These are phyloP conservation scores for Trematosphaeria pertusa DNA, from an alignment of 2,329 filamentous ascomycete genomes.

Conservation along the genomic window DNA sequence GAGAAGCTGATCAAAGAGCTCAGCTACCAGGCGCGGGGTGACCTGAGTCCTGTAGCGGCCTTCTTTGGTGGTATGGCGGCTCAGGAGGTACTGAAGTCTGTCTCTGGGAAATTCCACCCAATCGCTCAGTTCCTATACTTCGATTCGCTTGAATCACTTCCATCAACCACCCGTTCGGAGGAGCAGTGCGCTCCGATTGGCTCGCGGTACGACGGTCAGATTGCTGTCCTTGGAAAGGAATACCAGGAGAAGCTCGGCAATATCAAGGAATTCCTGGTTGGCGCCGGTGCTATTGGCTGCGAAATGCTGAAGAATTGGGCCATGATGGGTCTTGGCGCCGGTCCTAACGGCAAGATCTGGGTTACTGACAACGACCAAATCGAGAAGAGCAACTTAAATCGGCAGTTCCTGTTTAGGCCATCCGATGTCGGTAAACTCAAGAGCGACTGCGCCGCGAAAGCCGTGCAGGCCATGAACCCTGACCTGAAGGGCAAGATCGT, in stretches of 20 bases:
- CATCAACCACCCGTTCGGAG: slow-evolving; percentile 76
- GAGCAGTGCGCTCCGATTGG: slow-evolving; percentile 86
- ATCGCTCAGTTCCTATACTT: slow-evolving; percentile 97
- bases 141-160: slow-evolving; percentile 95
- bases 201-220: slow-evolving; percentile 93
- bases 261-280: slow-evolving; percentile 90
- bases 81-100: slow-evolving; percentile 94
- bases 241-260: slow-evolving; percentile 95
- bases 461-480: slow-evolving; percentile 95
- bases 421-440: slow-evolving; percentile 96
- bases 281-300: slow-evolving; percentile 95
- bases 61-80: slow-evolving; percentile 94
- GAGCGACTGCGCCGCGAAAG: slow-evolving; percentile 89
- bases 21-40: slow-evolving; percentile 91
- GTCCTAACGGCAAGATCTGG: slow-evolving; percentile 84
- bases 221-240: slow-evolving; percentile 91
- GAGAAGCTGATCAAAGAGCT: slow-evolving; percentile 93
- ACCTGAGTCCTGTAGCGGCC: slow-evolving; percentile 89
- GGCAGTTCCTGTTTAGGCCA: slow-evolving; percentile 93
- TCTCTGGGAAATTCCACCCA: slow-evolving; percentile 98
- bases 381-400: slow-evolving; percentile 97
- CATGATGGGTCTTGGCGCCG: slow-evolving; percentile 93
- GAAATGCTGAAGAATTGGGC: slow-evolving; percentile 99
- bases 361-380: slow-evolving; percentile 99
- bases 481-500: slow-evolving; percentile 87